Conservation (phyloP, 2,329 filamentous ascomycete species). For the Teratosphaeria zuluensis region DNA sequence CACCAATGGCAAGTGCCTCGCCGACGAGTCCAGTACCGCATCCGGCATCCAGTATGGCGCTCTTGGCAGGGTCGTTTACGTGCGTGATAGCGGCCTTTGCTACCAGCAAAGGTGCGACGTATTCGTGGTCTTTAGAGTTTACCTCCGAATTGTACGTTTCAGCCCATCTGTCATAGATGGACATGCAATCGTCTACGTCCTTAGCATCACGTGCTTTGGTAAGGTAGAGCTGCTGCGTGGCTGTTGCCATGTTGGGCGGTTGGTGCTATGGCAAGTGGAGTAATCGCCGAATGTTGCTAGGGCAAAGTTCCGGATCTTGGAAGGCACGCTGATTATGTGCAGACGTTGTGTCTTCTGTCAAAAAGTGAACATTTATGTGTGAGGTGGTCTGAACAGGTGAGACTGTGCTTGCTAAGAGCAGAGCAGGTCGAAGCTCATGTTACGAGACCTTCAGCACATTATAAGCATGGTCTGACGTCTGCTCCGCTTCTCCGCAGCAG, state of each 20-base stretch:
- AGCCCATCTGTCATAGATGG: neutral
- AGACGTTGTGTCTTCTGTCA: neutral
- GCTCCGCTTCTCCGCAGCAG: neutral
- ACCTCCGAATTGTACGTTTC: neutral
- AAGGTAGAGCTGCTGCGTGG: neutral
- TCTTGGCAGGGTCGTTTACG: constrained; percentile 10
- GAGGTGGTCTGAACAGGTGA: neutral
- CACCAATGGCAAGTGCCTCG: constrained; percentile 34
- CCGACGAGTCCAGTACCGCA: constrained; percentile 48
- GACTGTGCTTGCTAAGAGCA: neutral
- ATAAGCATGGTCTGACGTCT: neutral
- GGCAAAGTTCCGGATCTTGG: neutral
- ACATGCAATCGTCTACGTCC: neutral
- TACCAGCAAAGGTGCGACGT: constrained; percentile 33
- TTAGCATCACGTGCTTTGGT: neutral
- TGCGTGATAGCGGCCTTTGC: constrained; percentile 23
- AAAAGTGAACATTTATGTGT: neutral
- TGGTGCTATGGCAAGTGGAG: neutral
- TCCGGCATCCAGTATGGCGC: constrained; percentile 43
- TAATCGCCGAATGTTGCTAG: neutral
- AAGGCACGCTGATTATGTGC: neutral
- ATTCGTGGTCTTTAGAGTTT: constrained; percentile 10
- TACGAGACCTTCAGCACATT: neutral
- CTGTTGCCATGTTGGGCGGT: neutral
- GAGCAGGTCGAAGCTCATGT: neutral